A percentile compares a stretch with the other conserved stretches of the same genome.
Conservation (phyloP, 257 asterid species). For the Lantana camara region DNA sequence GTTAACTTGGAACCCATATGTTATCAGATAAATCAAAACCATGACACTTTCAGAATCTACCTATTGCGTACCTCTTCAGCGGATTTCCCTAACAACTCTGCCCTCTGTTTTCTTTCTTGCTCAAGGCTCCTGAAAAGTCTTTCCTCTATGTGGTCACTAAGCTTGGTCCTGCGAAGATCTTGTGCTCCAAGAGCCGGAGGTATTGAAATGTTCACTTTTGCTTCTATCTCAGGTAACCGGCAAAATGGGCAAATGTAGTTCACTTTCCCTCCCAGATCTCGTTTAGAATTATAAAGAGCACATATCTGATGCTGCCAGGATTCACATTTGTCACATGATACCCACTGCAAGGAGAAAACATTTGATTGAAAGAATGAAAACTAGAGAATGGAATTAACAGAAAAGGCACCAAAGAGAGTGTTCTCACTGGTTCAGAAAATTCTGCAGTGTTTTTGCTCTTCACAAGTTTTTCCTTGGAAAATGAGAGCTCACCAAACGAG, state of each 20-base stretch:
- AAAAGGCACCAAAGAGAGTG: conserved; percentile 18
- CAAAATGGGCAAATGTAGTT: conserved; percentile 62
- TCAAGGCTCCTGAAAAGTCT: conserved; percentile 58
- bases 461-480: conserved; percentile 45
- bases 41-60: conserved; percentile 10
- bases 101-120: conserved; percentile 62
- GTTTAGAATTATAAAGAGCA: conserved; percentile 60
- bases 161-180: conserved; percentile 70
- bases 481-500: conserved; percentile 44
- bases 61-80: conserved; percentile 52
- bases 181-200: conserved; percentile 48
- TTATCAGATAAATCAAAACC: neutral
- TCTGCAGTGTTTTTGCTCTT: conserved; percentile 48
- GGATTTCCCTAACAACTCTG: conserved; percentile 43
- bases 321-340: conserved; percentile 66
- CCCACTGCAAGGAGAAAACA: conserved; percentile 60
- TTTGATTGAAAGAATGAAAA: conserved; percentile 17
- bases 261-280: conserved; percentile 51
- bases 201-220: conserved; percentile 35
- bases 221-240: conserved; percentile 47
- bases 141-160: conserved; percentile 69
- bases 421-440: conserved; percentile 56
- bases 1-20: neutral
- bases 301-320: conserved; percentile 80
- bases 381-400: conserved; percentile 15